Conservation (phyloP, 257 asterid species). For the Galeopsis tetrahit region DNA sequence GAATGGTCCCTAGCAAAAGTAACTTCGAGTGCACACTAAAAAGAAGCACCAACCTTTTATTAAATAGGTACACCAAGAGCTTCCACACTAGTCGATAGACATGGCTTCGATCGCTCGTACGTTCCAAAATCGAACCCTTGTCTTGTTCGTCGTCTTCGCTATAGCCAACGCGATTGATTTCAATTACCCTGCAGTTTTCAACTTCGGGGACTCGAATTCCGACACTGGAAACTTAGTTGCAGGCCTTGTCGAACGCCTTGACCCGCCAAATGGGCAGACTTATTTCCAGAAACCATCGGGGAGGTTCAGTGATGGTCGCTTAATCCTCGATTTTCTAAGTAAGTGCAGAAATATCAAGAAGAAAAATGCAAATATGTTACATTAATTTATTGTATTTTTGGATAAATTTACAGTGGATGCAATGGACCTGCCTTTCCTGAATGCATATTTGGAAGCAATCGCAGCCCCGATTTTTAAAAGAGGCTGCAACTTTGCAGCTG, state of each 20-base stretch:
- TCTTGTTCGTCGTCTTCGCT: conserved; percentile 40
- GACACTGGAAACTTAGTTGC: conserved; percentile 88
- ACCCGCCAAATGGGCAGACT: conserved; percentile 81
- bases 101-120: conserved; percentile 57
- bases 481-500: conserved; percentile 93
- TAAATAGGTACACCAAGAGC: conserved; percentile 33
- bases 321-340: conserved; percentile 80
- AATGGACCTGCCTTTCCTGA: conserved; percentile 83
- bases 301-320: conserved; percentile 88
- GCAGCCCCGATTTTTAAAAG: conserved; percentile 69
- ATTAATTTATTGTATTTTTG: not conserved
- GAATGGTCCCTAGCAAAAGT: conserved; percentile 35
- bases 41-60: conserved; percentile 32
- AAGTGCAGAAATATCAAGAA: conserved; percentile 12
- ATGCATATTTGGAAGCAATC: conserved; percentile 77
- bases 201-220: conserved; percentile 98
- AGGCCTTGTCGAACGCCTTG: conserved; percentile 63
- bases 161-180: conserved; percentile 60
- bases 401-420: conserved; percentile 73
- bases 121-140: conserved; percentile 36
- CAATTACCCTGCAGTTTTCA: conserved; percentile 89
- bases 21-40: conserved; percentile 58
- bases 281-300: conserved; percentile 88
- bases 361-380: not conserved
- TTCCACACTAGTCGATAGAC: conserved; percentile 4